Conservation (phyloP, 257 asterid species). For the Anisodus acutangulus region DNA sequence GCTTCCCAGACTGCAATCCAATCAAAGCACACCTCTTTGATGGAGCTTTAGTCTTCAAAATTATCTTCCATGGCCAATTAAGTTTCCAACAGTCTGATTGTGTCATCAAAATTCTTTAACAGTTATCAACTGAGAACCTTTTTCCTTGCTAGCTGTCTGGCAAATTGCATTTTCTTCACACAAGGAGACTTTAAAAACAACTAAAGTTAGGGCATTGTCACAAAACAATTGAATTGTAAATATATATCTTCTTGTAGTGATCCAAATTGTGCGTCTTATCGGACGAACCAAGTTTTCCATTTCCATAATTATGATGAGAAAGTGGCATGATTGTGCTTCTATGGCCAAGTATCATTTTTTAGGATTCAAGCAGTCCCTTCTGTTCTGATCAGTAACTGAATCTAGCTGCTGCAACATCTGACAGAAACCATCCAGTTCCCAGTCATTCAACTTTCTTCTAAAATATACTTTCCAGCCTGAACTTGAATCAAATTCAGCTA, state of each 20-base stretch:
- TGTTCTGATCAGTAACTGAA: not conserved
- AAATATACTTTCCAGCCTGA: not conserved
- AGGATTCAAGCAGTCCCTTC: not conserved
- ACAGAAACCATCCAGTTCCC: not conserved
- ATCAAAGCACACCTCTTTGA: not conserved
- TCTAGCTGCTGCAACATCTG: slow-evolving; percentile 5
- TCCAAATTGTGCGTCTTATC: too few relatives aligned
- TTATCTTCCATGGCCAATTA: not conserved
- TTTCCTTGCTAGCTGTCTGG: not conserved
- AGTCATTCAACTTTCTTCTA: not conserved
- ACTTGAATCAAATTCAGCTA: not conserved
- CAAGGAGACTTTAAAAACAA: too few relatives aligned
- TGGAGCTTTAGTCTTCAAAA: not conserved
- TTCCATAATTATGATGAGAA: too few relatives aligned
- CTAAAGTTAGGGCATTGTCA: too few relatives aligned
- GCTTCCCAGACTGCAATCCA: not conserved
- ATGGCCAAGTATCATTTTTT: too few relatives aligned
- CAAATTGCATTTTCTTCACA: too few relatives aligned
- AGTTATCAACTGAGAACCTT: not conserved
- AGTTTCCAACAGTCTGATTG: not conserved
- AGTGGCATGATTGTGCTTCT: too few relatives aligned
- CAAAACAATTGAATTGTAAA: too few relatives aligned
- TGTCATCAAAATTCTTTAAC: not conserved
- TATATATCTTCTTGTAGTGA: too few relatives aligned
- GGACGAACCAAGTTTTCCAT: too few relatives aligned